These are phyloP conservation scores for Russula emetica DNA, from an alignment of 768 basidiomycete genomes.

Conservation along the genomic window DNA sequence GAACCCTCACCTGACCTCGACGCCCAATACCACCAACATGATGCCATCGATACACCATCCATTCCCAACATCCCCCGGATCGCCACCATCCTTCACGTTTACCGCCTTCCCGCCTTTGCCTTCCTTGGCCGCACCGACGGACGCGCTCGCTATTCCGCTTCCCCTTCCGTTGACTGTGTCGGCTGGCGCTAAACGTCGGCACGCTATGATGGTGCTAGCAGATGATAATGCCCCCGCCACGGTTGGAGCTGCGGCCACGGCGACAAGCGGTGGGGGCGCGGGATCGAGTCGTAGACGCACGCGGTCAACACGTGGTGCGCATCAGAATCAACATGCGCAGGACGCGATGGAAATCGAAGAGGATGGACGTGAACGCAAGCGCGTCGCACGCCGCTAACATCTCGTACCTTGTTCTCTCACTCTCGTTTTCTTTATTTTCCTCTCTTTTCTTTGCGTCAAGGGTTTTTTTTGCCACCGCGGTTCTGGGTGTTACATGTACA, in stretches of 20 bases:
- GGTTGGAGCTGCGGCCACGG: slow-evolving; percentile 32
- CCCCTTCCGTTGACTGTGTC: slow-evolving; percentile 33
- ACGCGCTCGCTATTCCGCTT: slow-evolving; percentile 26
- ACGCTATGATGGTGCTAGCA: slow-evolving; percentile 70
- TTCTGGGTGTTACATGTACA: slow-evolving; percentile 20
- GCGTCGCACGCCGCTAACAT: slow-evolving; percentile 59
- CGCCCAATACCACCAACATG: neutral
- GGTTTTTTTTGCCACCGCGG: slow-evolving; percentile 8
- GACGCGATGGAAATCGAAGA: slow-evolving; percentile 71
- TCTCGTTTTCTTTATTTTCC: neutral
- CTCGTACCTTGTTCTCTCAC: neutral
- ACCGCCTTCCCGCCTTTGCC: slow-evolving; percentile 29
- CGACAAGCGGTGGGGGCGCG: slow-evolving; percentile 35
- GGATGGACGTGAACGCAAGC: slow-evolving; percentile 69
- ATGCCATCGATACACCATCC: slow-evolving; percentile 22
- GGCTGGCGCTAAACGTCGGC: slow-evolving; percentile 66
- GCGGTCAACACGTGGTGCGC: slow-evolving; percentile 43
- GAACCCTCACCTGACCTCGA: slow-evolving; percentile 11
- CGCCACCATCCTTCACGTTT: slow-evolving; percentile 31
- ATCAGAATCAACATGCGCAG: slow-evolving; percentile 42
- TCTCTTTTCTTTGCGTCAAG: neutral
- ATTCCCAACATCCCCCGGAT: slow-evolving; percentile 18
- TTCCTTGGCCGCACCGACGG: slow-evolving; percentile 30
- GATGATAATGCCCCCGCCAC: slow-evolving; percentile 47
- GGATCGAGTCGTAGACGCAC: slow-evolving; percentile 50